Conservation (phyloP, 2,329 filamentous ascomycete genomes). For the Beauveria caledonica region DNA sequence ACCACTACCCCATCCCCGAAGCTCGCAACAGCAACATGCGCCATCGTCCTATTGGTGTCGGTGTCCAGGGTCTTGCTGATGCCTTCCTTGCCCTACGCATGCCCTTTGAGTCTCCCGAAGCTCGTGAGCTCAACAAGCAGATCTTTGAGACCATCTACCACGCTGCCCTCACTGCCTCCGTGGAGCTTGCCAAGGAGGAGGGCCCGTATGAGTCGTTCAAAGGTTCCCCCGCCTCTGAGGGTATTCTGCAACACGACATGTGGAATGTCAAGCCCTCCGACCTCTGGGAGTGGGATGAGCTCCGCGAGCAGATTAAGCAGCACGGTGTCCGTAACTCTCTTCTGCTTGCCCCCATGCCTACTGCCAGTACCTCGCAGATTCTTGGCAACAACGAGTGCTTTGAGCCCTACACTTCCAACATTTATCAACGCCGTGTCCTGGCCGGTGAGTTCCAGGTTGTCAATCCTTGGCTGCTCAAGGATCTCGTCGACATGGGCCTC, state of each 20-base stretch:
- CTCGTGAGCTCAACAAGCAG: conserved; percentile 88
- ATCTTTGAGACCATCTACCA: conserved; percentile 99
- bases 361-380: conserved; percentile 94
- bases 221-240: conserved; percentile 89
- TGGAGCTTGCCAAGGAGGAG: conserved; percentile 72
- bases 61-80: conserved; percentile 96
- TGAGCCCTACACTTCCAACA: conserved; percentile 99
- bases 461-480: conserved; percentile 97
- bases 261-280: conserved; percentile 91
- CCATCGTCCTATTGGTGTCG: conserved; percentile 89
- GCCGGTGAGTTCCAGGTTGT: conserved; percentile 99
- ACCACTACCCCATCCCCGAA: conserved; percentile 95
- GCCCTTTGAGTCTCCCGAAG: conserved; percentile 94
- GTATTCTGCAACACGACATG: conserved; percentile 97
- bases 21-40: conserved; percentile 95
- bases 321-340: conserved; percentile 93
- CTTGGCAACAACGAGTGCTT: conserved; percentile 99
- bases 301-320: conserved; percentile 88
- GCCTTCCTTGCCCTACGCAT: conserved; percentile 94
- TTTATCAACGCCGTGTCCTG: conserved; percentile 95
- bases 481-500: conserved; percentile 92
- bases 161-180: conserved; percentile 81
- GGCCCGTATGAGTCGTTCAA: conserved; percentile 86
- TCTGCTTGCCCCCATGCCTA: conserved; percentile 94
- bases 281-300: conserved; percentile 88